Percentiles rank a stretch among this genome's conserved stretches.
Evolutionary conservation across 169 alveolate species (phyloP).

Genomic region (Eimeria maxima): DNA sequence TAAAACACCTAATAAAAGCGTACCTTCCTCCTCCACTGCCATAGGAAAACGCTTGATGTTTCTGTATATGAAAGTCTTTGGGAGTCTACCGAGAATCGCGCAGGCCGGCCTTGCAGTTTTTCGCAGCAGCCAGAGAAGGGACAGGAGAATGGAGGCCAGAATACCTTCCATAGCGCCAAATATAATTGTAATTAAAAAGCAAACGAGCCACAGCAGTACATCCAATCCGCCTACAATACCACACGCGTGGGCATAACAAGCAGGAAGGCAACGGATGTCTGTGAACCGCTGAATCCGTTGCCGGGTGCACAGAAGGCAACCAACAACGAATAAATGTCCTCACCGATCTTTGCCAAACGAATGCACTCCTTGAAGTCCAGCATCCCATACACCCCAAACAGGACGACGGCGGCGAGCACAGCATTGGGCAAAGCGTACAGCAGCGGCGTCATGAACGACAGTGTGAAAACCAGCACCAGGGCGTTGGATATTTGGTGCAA

Average conservation of each 20-base stretch:
- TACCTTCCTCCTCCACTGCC: constrained; percentile 84
- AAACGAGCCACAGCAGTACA: constrained; percentile 84
- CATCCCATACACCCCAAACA: constrained; percentile 85
- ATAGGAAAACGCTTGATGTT: constrained; percentile 83
- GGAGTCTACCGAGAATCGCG: constrained; percentile 82
- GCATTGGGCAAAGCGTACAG: constrained; percentile 79
- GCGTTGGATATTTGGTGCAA: constrained; percentile 77
- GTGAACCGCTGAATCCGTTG: not conserved
- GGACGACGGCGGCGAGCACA: constrained; percentile 84
- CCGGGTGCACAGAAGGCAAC: not conserved
- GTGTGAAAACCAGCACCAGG: constrained; percentile 78
- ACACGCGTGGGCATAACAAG: not conserved
- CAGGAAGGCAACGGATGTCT: not conserved
- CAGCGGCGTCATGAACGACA: constrained; percentile 83
- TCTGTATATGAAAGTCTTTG: constrained; percentile 82
- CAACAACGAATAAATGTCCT: not conserved
- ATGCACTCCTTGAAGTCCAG: constrained; percentile 78
- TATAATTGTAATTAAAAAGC: constrained; percentile 75
- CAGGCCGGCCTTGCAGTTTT: constrained; percentile 81
- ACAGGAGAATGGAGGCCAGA: constrained; percentile 82
- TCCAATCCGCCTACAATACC: constrained; percentile 80
- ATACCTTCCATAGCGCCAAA: constrained; percentile 86
- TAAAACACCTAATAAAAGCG: not conserved
- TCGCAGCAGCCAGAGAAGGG: constrained; percentile 85
- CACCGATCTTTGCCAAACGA: constrained; percentile 75